Conservation (phyloP, 2,329 filamentous ascomycete species). For the Nemania bipapillata region DNA sequence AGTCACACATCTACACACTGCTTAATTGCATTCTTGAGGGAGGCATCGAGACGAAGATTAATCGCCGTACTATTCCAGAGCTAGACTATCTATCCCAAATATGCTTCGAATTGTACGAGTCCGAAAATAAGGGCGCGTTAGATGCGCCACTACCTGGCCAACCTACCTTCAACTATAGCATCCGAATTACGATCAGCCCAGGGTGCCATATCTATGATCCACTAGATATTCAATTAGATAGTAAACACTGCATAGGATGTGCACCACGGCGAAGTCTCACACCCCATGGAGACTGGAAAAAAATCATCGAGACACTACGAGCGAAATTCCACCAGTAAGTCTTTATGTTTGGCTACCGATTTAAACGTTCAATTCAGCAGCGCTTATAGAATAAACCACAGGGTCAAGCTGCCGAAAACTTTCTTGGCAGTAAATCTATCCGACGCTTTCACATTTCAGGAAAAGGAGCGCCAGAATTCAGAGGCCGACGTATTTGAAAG, state of each 20-base stretch:
- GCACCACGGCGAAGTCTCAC: slow-evolving; percentile 90
- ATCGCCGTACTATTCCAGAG: slow-evolving; percentile 92
- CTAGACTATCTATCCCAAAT: slow-evolving; percentile 98
- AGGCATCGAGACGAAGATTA: slow-evolving; percentile 95
- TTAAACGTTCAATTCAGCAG: slow-evolving; percentile 12
- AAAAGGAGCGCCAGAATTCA: slow-evolving; percentile 63
- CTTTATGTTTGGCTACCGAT: slow-evolving; percentile 9
- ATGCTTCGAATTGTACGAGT: slow-evolving; percentile 97
- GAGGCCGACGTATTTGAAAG: slow-evolving; percentile 63
- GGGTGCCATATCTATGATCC: slow-evolving; percentile 97
- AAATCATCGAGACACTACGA: slow-evolving; percentile 93
- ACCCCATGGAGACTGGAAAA: slow-evolving; percentile 92
- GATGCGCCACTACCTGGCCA: slow-evolving; percentile 64
- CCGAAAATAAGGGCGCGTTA: slow-evolving; percentile 73
- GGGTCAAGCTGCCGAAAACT: slow-evolving; percentile 73
- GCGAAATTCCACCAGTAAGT: slow-evolving; percentile 94
- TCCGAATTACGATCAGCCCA: slow-evolving; percentile 93
- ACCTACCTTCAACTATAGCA: slow-evolving; percentile 89
- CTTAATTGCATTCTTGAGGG: slow-evolving; percentile 98
- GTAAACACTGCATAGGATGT: slow-evolving; percentile 94
- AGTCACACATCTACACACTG: slow-evolving; percentile 97
- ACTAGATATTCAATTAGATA: slow-evolving; percentile 94
- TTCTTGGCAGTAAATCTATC: slow-evolving; percentile 73
- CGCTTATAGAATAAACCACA: slow-evolving; percentile 48
- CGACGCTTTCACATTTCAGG: slow-evolving; percentile 70